phyloP scores from a whole-genome alignment of 2,329 filamentous ascomycete genomes.

The Trichoderma simmonsii region DNA sequence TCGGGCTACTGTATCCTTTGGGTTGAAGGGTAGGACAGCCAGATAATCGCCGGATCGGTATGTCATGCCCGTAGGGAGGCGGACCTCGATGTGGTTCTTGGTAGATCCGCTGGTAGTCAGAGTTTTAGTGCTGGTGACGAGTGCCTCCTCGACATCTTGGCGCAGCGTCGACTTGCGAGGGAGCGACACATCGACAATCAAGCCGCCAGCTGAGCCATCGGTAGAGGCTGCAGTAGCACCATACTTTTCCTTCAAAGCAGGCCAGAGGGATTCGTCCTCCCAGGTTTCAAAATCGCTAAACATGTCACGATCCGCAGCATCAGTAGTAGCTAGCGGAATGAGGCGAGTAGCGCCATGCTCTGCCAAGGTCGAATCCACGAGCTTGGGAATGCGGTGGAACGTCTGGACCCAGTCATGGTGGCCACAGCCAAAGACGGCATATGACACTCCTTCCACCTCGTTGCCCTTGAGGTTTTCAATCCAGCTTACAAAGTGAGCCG shows the following conservation, averaged over 20 bases:
- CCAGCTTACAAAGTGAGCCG: slow-evolving; percentile 66
- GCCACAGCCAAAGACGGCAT: slow-evolving; percentile 69
- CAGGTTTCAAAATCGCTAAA: slow-evolving; percentile 66
- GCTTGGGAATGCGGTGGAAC: slow-evolving; percentile 64
- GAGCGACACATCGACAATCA: slow-evolving; percentile 49
- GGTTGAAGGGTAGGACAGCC: slow-evolving; percentile 69
- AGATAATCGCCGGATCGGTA: slow-evolving; percentile 77
- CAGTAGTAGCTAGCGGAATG: slow-evolving; percentile 50
- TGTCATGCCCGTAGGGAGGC: slow-evolving; percentile 60
- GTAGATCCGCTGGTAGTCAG: slow-evolving; percentile 50
- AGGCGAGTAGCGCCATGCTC: slow-evolving; percentile 35
- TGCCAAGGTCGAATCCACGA: slow-evolving; percentile 54
- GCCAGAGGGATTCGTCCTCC: slow-evolving; percentile 57
- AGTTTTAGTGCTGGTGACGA: slow-evolving; percentile 51
- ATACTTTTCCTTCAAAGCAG: slow-evolving; percentile 46
- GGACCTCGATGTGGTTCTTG: slow-evolving; percentile 66
- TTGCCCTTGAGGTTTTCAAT: slow-evolving; percentile 51
- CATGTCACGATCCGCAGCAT: slow-evolving; percentile 62
- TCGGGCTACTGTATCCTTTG: slow-evolving; percentile 56
- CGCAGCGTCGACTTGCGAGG: slow-evolving; percentile 56
- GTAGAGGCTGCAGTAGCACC: slow-evolving; percentile 31
- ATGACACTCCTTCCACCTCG: slow-evolving; percentile 55
- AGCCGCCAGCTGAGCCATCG: slow-evolving; percentile 23
- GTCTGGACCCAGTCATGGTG: slow-evolving; percentile 56
- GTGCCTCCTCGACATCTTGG: slow-evolving; percentile 61